These are phyloP conservation scores for Brassica balearica DNA, from an alignment of 441 rosid genomes.

Conservation along the genomic window DNA sequence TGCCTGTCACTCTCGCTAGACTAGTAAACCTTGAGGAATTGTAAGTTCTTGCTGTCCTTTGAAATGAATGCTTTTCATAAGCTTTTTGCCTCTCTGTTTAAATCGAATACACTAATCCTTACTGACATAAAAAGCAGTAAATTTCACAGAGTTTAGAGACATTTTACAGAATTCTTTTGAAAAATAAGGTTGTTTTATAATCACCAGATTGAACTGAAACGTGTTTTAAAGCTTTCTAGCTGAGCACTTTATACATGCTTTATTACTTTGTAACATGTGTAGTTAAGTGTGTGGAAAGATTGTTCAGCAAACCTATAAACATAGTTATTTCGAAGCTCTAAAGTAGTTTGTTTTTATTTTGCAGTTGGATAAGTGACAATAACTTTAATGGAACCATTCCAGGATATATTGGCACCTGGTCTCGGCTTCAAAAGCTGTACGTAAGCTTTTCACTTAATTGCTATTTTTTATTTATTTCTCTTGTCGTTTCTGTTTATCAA, in stretches of 20 bases:
- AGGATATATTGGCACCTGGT: slow-evolving; percentile 35
- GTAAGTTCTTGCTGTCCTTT: neutral
- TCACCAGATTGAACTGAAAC: slow-evolving; percentile 2
- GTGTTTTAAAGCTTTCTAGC: neutral
- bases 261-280: neutral
- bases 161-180: neutral
- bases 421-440: slow-evolving; percentile 25
- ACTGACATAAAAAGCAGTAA: neutral
- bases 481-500: neutral
- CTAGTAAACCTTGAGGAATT: slow-evolving; percentile 7
- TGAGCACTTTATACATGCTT: neutral
- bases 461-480: neutral
- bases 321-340: neutral
- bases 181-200: neutral
- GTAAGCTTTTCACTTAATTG: slow-evolving; percentile 2
- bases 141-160: neutral
- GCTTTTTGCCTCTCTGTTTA: neutral
- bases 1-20: neutral
- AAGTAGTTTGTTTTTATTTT: neutral
- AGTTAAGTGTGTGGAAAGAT: slow-evolving; percentile 11
- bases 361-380: slow-evolving; percentile 38
- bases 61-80: neutral
- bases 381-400: slow-evolving; percentile 38
- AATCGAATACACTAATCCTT: neutral
- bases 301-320: neutral